Conservation (phyloP, 257 asterid species). For the Coffea canephora region DNA sequence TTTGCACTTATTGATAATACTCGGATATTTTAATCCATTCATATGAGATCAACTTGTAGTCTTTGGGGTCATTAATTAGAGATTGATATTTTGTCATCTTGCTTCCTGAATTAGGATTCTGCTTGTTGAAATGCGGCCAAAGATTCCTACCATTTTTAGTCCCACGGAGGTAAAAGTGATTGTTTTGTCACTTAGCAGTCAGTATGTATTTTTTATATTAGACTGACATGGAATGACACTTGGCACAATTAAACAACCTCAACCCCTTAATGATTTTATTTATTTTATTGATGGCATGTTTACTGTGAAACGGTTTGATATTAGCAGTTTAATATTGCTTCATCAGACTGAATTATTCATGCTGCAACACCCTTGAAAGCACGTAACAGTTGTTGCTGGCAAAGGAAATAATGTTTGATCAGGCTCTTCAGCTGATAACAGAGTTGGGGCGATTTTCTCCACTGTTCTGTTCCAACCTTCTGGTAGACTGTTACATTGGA, state of each 20-base stretch:
- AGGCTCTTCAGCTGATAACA: not conserved
- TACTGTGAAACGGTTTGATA: not conserved
- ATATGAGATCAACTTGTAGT: slow-evolving; percentile 18
- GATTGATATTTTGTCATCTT: slow-evolving; percentile 9
- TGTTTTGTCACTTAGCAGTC: not conserved
- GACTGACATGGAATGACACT: not conserved
- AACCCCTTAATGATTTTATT: not conserved
- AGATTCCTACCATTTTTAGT: slow-evolving; percentile 44
- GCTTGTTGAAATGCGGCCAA: slow-evolving; percentile 31
- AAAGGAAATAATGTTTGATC: not conserved
- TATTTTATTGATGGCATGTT: not conserved
- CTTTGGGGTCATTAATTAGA: slow-evolving; percentile 14
- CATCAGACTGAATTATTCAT: not conserved
- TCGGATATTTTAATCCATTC: not conserved
- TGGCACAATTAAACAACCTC: not conserved
- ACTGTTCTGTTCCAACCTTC: not conserved
- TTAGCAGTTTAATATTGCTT: not conserved
- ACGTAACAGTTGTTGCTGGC: not conserved
- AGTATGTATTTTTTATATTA: not conserved
- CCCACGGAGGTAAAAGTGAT: slow-evolving; percentile 4
- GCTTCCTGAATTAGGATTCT: slow-evolving; percentile 20
- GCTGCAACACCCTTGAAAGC: not conserved
- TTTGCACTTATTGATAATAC: not conserved
- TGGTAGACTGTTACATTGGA: slow-evolving; percentile 13
- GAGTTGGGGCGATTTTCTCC: slow-evolving; percentile 19